Percentiles rank a stretch among this genome's conserved stretches.
Evolutionary conservation across 192 early-diverging fungal genomes (phyloP).

Genomic region (Rhizophagus prolifer): DNA sequence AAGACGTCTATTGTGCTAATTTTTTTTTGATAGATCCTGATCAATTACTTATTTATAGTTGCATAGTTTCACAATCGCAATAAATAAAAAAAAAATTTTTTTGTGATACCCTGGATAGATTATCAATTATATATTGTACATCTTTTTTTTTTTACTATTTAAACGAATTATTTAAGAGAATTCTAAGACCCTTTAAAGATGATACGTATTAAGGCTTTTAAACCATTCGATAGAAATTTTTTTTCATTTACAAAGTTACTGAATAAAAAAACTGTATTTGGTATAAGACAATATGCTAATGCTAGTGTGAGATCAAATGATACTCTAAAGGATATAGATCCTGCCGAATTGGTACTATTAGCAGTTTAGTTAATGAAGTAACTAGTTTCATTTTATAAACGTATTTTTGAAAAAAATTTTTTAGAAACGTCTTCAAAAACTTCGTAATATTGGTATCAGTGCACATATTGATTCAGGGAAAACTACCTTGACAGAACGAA

Average conservation of each 20-base stretch:
- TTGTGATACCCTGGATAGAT: too few species aligned
- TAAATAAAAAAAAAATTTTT: too few species aligned
- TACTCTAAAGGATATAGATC: neutral
- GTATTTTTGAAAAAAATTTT: too few species aligned
- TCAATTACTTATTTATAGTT: too few species aligned
- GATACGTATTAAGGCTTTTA: neutral
- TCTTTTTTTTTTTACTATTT: too few species aligned
- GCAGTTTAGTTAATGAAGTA: neutral
- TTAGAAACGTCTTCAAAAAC: conserved; percentile 54
- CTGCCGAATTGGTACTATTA: neutral
- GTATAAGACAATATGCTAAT: neutral
- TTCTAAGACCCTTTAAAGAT: neutral
- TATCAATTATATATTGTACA: too few species aligned
- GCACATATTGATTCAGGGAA: conserved; percentile 90
- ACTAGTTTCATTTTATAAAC: neutral
- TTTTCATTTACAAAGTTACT: neutral
- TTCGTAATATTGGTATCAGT: conserved; percentile 88
- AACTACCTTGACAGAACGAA: conserved; percentile 82
- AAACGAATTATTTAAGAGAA: too few species aligned
- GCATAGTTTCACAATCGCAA: too few species aligned
- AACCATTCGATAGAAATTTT: neutral
- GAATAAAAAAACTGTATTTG: neutral
- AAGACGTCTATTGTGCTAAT: too few species aligned
- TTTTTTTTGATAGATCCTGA: too few species aligned
- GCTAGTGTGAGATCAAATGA: neutral